Evolutionary conservation across 1,284 basidiomycete genomes (phyloP).

Genomic region (Tremellales sp.): DNA sequence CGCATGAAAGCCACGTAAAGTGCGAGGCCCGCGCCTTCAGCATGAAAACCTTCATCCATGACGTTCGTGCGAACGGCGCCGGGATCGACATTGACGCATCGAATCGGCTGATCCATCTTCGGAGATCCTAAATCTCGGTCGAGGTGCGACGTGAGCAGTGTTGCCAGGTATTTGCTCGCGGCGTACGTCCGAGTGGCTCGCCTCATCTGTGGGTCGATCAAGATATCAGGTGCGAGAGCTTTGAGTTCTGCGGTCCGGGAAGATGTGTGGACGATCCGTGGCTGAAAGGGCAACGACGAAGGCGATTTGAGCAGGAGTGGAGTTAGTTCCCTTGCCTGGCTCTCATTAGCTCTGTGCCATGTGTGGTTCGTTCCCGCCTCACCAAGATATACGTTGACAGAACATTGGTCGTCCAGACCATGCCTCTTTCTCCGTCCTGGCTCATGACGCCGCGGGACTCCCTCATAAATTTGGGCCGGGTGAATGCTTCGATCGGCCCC

Average conservation of each 20-base stretch:
- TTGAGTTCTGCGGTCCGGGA: constrained; percentile 62
- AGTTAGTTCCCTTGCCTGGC: constrained; percentile 40
- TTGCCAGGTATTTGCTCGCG: constrained; percentile 73
- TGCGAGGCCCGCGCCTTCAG: not conserved
- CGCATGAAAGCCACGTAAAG: constrained; percentile 41
- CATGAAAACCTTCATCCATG: constrained; percentile 31
- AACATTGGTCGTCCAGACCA: constrained; percentile 80
- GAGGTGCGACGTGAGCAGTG: constrained; percentile 62
- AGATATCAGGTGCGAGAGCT: constrained; percentile 47
- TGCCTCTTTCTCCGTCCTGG: constrained; percentile 65
- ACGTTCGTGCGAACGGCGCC: constrained; percentile 70
- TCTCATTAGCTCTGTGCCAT: not conserved
- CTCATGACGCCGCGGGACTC: constrained; percentile 63
- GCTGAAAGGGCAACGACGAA: constrained; percentile 44
- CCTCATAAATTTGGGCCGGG: constrained; percentile 59
- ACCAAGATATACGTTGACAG: constrained; percentile 79
- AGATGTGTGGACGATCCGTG: constrained; percentile 75
- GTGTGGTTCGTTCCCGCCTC: constrained; percentile 36
- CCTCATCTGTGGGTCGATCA: constrained; percentile 67
- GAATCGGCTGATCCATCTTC: constrained; percentile 41
- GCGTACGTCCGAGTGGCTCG: constrained; percentile 64
- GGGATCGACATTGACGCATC: constrained; percentile 68
- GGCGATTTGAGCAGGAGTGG: constrained; percentile 41
- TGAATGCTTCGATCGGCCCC: constrained; percentile 53
- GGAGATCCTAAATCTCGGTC: constrained; percentile 49